Percentiles rank a stretch among this genome's conserved stretches.
Evolutionary conservation across 352 stramenopile genomes (phyloP).

Genomic region (Pythium plurisporium): DNA sequence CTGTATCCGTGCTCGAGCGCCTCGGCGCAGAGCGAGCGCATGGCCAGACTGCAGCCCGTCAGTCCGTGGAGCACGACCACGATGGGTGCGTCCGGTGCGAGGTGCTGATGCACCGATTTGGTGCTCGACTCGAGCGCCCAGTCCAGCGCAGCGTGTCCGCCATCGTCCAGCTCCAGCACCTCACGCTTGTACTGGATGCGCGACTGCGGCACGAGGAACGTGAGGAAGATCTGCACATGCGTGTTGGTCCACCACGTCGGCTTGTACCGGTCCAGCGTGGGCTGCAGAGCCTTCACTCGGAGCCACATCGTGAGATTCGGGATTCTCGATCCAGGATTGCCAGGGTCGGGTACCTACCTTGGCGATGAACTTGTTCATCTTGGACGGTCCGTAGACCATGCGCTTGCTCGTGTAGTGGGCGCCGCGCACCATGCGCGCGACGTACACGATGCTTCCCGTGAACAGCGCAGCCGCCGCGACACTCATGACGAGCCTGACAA

Average conservation of each 20-base stretch:
- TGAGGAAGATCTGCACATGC: constrained; percentile 70
- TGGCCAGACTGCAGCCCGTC: constrained; percentile 56
- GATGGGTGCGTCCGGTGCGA: constrained; percentile 38
- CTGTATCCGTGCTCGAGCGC: constrained; percentile 59
- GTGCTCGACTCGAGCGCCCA: constrained; percentile 46
- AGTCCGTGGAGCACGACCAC: constrained; percentile 66
- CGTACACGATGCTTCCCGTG: constrained; percentile 29
- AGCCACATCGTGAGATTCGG: too few species aligned
- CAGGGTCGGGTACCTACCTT: constrained; percentile 15
- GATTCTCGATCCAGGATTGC: constrained; percentile 1
- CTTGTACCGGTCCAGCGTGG: constrained; percentile 48
- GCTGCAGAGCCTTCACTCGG: constrained; percentile 31
- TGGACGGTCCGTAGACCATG: constrained; percentile 56
- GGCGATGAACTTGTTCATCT: constrained; percentile 66
- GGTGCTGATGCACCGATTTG: background rate
- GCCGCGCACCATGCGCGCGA: constrained; percentile 19
- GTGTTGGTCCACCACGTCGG: constrained; percentile 76
- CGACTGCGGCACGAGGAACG: constrained; percentile 60
- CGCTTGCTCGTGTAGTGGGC: constrained; percentile 27
- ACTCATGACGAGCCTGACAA: constrained; percentile 10
- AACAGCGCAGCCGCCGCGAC: constrained; percentile 26
- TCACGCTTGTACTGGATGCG: constrained; percentile 55
- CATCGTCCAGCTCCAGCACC: constrained; percentile 50
- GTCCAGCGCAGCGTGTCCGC: constrained; percentile 62
- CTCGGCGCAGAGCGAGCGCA: constrained; percentile 60